Base-by-base conservation (phyloP, 2,329 filamentous ascomycete species). In the Stromatinia cepivora region DNA sequence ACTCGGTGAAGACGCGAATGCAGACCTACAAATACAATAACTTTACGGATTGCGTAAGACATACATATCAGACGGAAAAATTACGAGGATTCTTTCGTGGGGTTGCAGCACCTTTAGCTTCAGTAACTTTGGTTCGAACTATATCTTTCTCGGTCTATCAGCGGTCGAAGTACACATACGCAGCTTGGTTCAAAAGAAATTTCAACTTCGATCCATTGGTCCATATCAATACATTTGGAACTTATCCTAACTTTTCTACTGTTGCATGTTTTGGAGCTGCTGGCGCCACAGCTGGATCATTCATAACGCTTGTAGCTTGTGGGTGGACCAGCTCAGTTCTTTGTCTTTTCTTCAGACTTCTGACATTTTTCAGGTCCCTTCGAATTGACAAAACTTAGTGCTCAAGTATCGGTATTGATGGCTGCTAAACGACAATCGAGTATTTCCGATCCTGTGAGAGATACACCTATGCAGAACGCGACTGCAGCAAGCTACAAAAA, bases 1-100 rank as follows among this genome's bases (percentile, higher is more conserved):
- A 96, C 79, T 94, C 92, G 76, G 90, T 94, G 79, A 96, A 96
- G 84, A 94, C 91, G 69, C 91, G 92, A 77, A 92, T 95, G 88
- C 92, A 96, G 82, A 92, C 91, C 73, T 94, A 95, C 81, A 88
- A 90, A 72, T 94, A 91, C 81, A 84, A 86, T 73, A 92, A 86
- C 74, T 92, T 92, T 79, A 80, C 86, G 77, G 89, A 92, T 79
- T 94, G 92, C 78, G 87, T 93, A 65, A 85, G 84, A 71, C 86
- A 91, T 74, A 94, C 92, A 13, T 95, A 95, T 80, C 85, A 84
- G 70, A 88, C 84, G 8, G 92, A 95, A 81, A 90, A 90, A 46
- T 80, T 89, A 52, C 83, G 85, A 62, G 91, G 92, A 36, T 96
- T 96, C 83, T 95, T 94, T 81, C 86, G 92, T 79, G 92, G 91